These are phyloP conservation scores for Neoboletus brunneissimus DNA, from an alignment of 768 basidiomycete species.

Conservation along the genomic window DNA sequence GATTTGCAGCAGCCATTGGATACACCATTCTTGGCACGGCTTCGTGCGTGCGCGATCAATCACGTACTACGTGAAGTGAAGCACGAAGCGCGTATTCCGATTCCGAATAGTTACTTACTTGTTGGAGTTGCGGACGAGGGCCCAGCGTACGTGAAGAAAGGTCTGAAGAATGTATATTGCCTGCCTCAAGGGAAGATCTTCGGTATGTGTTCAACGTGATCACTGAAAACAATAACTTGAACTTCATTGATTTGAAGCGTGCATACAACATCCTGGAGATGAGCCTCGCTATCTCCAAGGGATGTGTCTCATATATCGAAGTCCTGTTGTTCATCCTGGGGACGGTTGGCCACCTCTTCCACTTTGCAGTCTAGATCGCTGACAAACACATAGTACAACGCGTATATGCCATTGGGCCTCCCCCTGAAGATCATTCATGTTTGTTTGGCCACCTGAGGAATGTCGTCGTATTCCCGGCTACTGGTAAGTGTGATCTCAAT, in stretches of 20 bases:
- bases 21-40: slow-evolving; percentile 53
- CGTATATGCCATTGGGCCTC: slow-evolving; percentile 68
- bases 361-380: not conserved
- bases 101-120: slow-evolving; percentile 64
- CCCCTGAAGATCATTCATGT: slow-evolving; percentile 53
- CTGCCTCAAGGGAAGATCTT: slow-evolving; percentile 62
- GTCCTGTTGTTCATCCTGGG: slow-evolving; percentile 73
- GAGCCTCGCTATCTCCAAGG: slow-evolving; percentile 58
- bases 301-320: slow-evolving; percentile 60
- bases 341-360: slow-evolving; percentile 46
- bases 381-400: slow-evolving; percentile 51
- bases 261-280: slow-evolving; percentile 53
- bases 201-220: slow-evolving; percentile 40
- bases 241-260: slow-evolving; percentile 39
- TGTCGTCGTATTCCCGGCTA: slow-evolving; percentile 66
- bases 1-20: slow-evolving; percentile 39
- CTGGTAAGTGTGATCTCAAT: slow-evolving; percentile 40
- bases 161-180: slow-evolving; percentile 50
- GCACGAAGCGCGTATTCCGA: slow-evolving; percentile 67
- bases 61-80: slow-evolving; percentile 73
- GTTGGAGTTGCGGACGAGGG: slow-evolving; percentile 87
- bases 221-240: not conserved
- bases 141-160: slow-evolving; percentile 53
- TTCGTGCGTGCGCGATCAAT: slow-evolving; percentile 61
- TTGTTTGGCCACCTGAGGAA: slow-evolving; percentile 62